Evolutionary conservation across 441 rosid species (phyloP), one percentile per base, ranked within the genome.

Genomic region (Metrosideros polymorpha): DNA sequence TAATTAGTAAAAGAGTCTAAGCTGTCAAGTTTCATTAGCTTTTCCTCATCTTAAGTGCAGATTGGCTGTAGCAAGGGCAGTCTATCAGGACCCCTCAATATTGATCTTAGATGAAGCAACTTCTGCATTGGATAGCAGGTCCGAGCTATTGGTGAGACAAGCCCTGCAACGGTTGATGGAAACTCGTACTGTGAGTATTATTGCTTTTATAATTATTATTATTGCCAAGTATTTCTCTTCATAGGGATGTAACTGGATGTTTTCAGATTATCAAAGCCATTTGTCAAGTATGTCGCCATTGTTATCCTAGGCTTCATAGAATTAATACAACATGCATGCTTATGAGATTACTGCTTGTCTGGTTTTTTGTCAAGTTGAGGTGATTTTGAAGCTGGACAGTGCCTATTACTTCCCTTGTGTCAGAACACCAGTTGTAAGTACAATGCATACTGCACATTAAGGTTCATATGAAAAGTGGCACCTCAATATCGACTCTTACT

Each of bases 41-140:
- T 27, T 79, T 61, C 35, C n/a, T 42, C 49, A 32, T 84, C 84
- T 50, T 13, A 82, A 88, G 83, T 87, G 91, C 93, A 97, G 99
- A 90, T 88, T 96, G 88, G 98, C 99, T 84, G 95, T 96, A 49
- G 98, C 99, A 66, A 94, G 99, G 90, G 99, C 99, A 54, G 91
- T 96, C 42, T 94, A 97, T 88, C 98, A 94, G 90, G 92, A 93
- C 84, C 91, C 97, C 43, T 92, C 96, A 29, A 90, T 97, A 88
- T 88, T 97, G 91, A 92, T 97, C 85, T 92, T 97, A 92, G 99
- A 97, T 89, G 99, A 97, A 92, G 99, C 99, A 87, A 97, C 99
- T 82, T 97, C 98, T 86, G 99, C 99, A 43, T 89, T 97, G 85
- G 98, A 97, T 92, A 94, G 97, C 91, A 92, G 91, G 93, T 95